phyloP scores from a whole-genome alignment of 1,284 basidiomycete species.

The Boletus mariae region DNA sequence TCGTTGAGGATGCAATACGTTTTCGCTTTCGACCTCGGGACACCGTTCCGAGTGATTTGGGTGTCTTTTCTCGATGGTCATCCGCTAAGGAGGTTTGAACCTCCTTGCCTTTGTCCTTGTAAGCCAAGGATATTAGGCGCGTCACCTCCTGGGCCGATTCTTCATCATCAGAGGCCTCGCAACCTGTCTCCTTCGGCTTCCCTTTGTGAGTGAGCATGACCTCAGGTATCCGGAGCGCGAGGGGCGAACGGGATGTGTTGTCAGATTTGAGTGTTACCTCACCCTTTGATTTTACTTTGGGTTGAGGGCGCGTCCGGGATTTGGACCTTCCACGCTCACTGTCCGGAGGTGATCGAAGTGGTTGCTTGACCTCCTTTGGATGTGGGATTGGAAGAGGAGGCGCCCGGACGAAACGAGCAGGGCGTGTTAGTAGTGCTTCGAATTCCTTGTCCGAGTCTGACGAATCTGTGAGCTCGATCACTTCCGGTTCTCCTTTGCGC shows the following conservation, averaged over 20 bases:
- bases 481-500: constrained; percentile 20
- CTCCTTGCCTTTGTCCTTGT: constrained; percentile 24
- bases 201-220: constrained; percentile 5
- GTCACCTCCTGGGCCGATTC: constrained; percentile 1
- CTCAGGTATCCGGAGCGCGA: constrained; percentile 11
- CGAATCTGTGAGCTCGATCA: constrained; percentile 36
- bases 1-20: constrained; percentile 16
- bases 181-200: constrained; percentile 1
- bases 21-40: constrained; percentile 23
- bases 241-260: constrained; percentile 4
- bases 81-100: constrained; percentile 1
- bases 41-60: constrained; percentile 8
- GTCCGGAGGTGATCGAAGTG: constrained; percentile 18
- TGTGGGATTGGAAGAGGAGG: constrained; percentile 8
- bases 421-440: constrained; percentile 24
- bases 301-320: constrained; percentile 7
- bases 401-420: constrained; percentile 15
- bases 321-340: constrained; percentile 15
- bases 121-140: neutral
- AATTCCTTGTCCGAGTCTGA: constrained; percentile 34
- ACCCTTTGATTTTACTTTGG: constrained; percentile 3
- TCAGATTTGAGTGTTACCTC: constrained; percentile 3
- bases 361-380: constrained; percentile 4
- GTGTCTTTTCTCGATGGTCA: constrained; percentile 6
- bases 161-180: neutral